Evolutionary conservation across 495 filamentous ascomycete species (phyloP), one percentile per base, ranked within the genome.

Genomic region (Penicillium angulare): DNA sequence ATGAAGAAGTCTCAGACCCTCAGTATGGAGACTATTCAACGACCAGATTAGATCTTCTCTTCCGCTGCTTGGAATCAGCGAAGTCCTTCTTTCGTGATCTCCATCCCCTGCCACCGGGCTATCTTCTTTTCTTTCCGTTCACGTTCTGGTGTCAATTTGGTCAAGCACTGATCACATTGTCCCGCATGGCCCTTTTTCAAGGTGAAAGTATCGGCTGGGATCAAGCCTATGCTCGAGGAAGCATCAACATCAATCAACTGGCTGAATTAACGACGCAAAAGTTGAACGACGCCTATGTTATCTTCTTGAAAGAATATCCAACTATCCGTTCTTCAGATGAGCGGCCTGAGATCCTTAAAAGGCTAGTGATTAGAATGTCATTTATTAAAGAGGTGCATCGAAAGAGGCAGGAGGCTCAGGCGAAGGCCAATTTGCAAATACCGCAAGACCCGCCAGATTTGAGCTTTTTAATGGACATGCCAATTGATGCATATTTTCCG

Each of bases 71-170:
- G 15, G 50, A 59, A 29, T 52, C 61, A 3, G 59, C 56, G 4
- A 71, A 62, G 29, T 50, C 43, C 5, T 69, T 68, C 32, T 68
- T 71, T 42, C 45, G 54, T 21, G 52, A 59, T 23, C 32, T 68
- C 4, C 47, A 61, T 13, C 57, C 61, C 4, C 36, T 71, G 4
- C 59, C 64, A 4, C 50, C 57, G 5, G 16, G 17, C 0, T 36
- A 35, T 10, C 63, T 59, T 15, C 44, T 44, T 2, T 44, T 43
- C 20, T 56, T 68, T 10, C 64, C 68, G 0, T 59, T 57, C 13
- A 61, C 59, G 2, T 39, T 66, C 18, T 66, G 53, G 48, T 36
- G 51, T 5, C 52, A 52, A 41, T 49, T 65, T 7, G 59, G 69
- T 0, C 59, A 65, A 26, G 54, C 58, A 5, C 41, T 70, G 13